Evolutionary conservation across 2,329 filamentous ascomycete species (phyloP), one percentile per base, ranked within the genome.

Genomic region (Pestalotiopsis sp.): DNA sequence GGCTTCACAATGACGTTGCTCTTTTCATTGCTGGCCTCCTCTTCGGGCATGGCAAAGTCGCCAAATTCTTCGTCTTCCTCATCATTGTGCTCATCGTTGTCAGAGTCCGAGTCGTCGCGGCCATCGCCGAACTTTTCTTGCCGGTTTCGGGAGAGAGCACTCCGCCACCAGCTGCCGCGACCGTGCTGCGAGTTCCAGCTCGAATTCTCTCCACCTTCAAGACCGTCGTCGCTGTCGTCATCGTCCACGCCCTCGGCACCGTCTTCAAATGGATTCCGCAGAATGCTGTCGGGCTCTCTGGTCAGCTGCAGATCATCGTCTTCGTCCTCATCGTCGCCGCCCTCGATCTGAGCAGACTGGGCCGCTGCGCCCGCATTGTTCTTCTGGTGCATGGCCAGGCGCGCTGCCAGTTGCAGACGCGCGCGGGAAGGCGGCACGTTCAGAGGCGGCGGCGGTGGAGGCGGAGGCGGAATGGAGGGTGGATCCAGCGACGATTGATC

Each of bases 361-460:
- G 81, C 72, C 1, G 80, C 80, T 1, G 84, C 75, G 1, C 81
- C 81, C 27, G 83, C 80, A 5, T 85, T 81, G 72, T 89, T 89
- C 79, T 93, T 91, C 73, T 90, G 89, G 72, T 93, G 92, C 80
- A 92, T 89, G 2, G 93, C 89, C 75, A 98, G 86, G 13, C 95
- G 90, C 13, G 93, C 93, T n/a, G 94, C 95, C n/a, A 98, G 88
- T 79, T 97, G 94, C 67, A 94, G 87, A 65, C 95, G 90, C 7
- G 95, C 95, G 66, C 95, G 90, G 7, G 94, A 97, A 2, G 95
- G 95, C 0, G 93, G 91, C 45, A 95, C 90, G 78, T 95, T 96
- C 75, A 97, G 85, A 13, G 94, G 93, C 39, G 93, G 91, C 25
- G 90, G 92, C n/a, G 92, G 91, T 1, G 89, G 87, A 2, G 86